Conservation (phyloP, 345 rosid species). For the Citrus mangshanensis region DNA sequence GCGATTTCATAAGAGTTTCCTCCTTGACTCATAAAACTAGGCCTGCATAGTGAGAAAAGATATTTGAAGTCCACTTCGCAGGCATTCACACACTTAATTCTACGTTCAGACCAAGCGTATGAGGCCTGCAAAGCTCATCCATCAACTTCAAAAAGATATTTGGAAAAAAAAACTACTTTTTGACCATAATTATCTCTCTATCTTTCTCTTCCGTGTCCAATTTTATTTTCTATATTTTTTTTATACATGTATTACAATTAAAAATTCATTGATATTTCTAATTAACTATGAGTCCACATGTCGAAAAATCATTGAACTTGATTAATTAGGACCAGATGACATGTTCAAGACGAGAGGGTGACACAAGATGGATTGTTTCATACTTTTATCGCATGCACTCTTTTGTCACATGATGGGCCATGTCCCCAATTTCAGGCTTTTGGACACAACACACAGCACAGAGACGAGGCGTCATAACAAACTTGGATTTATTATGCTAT, state of each 20-base stretch:
- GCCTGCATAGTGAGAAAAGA: background rate
- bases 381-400: background rate
- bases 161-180: no score
- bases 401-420: background rate
- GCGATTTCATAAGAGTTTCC: background rate
- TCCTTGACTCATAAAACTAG: background rate
- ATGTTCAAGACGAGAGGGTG: background rate
- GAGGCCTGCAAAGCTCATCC: no score
- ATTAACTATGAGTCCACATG: no score
- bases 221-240: no score
- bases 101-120: no score
- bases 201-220: no score
- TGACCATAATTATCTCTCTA: no score
- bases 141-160: no score
- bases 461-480: background rate
- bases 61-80: background rate
- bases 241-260: no score
- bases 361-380: background rate
- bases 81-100: background rate
- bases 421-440: slow-evolving; percentile 10
- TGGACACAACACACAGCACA: no score
- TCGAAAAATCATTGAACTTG: no score
- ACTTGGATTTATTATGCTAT: background rate
- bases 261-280: no score
- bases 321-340: background rate